phyloP scores from a whole-genome alignment of 305 asterid genomes.

The Solanum hybrid region DNA sequence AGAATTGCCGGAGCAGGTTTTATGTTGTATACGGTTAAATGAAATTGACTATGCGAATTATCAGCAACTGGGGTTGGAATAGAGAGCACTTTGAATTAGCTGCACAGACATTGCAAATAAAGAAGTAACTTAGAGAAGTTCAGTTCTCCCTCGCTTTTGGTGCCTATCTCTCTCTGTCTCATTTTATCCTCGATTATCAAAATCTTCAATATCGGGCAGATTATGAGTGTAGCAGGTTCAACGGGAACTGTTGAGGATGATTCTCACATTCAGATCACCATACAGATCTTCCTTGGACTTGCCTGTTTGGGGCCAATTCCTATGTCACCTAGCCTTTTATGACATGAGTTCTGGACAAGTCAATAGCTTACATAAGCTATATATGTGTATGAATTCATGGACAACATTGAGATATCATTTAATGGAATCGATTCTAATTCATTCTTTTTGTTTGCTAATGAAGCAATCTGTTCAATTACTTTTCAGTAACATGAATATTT shows the following conservation, averaged over 20 bases:
- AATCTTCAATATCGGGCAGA: not conserved
- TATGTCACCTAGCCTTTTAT: not conserved
- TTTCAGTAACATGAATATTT: not conserved
- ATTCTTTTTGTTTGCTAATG: conserved; percentile 2
- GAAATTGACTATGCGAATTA: conserved; percentile 72
- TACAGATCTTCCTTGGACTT: not conserved
- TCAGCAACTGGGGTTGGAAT: conserved; percentile 47
- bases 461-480: not conserved
- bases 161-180: not conserved
- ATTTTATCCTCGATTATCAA: not conserved
- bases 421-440: not conserved
- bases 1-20: conserved; percentile 90
- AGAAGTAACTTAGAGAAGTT: conserved; percentile 12
- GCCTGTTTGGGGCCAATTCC: not conserved
- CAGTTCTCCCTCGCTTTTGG: not conserved
- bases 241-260: not conserved
- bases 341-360: not conserved
- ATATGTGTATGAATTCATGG: not conserved
- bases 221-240: not conserved
- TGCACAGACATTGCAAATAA: conserved; percentile 19
- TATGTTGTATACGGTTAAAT: conserved; percentile 83
- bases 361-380: not conserved
- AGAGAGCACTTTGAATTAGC: conserved; percentile 31
- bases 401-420: not conserved
- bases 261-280: not conserved